These are phyloP conservation scores for Mycena indigotica DNA, from an alignment of 768 basidiomycete genomes.

Conservation along the genomic window DNA sequence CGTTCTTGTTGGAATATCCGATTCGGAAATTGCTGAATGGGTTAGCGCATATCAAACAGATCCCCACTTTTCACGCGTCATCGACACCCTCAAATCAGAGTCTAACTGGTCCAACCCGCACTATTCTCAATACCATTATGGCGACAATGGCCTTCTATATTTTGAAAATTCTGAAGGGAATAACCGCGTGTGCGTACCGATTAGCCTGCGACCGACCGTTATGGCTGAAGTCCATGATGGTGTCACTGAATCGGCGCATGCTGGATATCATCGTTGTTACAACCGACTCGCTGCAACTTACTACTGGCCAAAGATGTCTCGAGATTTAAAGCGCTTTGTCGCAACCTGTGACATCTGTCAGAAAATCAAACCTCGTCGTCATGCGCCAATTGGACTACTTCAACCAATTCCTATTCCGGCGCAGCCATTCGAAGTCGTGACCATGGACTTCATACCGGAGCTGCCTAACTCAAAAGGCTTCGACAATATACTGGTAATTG, in stretches of 20 bases:
- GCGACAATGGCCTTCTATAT: conserved; percentile 21
- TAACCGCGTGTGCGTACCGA: conserved; percentile 31
- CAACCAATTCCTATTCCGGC: neutral
- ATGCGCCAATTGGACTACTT: neutral
- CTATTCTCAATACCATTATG: conserved; percentile 13
- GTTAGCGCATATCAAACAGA: neutral
- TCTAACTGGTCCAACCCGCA: conserved; percentile 2
- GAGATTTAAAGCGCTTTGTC: neutral
- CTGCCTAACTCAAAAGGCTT: neutral
- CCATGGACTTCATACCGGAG: neutral
- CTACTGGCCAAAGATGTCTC: neutral
- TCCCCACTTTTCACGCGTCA: neutral
- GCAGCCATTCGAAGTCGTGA: neutral
- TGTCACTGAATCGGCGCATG: conserved; percentile 29
- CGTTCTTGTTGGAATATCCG: too few species aligned
- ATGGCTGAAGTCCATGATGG: conserved; percentile 30
- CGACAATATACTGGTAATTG: neutral
- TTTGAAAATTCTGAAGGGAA: conserved; percentile 29
- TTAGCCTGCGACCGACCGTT: conserved; percentile 6
- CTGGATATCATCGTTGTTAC: conserved; percentile 29
- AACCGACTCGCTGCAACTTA: conserved; percentile 20
- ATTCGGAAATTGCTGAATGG: too few species aligned
- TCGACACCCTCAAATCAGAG: neutral
- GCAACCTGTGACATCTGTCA: neutral
- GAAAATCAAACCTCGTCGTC: neutral